phyloP scores from a whole-genome alignment of 805 yeast genomes.

The Wickerhamiella siamensis region DNA sequence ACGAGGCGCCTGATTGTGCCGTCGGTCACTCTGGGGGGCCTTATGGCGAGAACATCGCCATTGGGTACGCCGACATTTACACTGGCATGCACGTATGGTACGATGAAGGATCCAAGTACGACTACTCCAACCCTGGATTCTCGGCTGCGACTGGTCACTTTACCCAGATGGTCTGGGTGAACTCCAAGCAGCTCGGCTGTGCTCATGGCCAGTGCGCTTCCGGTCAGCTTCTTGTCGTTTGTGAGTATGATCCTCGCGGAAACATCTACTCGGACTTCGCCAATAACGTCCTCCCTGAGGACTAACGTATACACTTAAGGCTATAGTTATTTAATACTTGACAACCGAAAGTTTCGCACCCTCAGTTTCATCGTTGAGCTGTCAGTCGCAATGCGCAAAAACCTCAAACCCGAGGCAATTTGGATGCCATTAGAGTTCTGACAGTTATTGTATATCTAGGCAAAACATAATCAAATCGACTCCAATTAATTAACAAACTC shows the following conservation, averaged over 20 bases:
- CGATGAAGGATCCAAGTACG: conserved; percentile 38
- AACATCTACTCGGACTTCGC: conserved; percentile 32
- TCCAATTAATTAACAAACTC: no score
- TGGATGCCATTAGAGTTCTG: no score
- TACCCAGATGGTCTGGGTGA: conserved; percentile 57
- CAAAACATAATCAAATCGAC: no score
- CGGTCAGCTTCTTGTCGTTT: conserved; percentile 43
- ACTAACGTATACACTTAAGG: not conserved
- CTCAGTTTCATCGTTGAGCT: no score
- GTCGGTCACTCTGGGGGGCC: conserved; percentile 46
- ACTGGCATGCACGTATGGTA: conserved; percentile 57
- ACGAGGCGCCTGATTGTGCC: conserved; percentile 32
- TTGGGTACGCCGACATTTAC: conserved; percentile 37
- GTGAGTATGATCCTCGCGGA: conserved; percentile 57
- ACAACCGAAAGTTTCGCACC: no score
- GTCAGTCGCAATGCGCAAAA: no score
- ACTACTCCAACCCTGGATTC: conserved; percentile 32
- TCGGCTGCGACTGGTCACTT: conserved; percentile 48
- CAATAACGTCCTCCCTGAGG: conserved; percentile 10
- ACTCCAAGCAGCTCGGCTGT: conserved; percentile 50
- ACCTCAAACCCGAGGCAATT: no score
- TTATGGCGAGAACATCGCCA: conserved; percentile 63
- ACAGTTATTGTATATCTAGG: no score
- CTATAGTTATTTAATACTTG: not conserved
- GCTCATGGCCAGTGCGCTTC: conserved; percentile 29